Evolutionary conservation across 1,284 basidiomycete genomes (phyloP).

Genomic region (Cryptococcus jaspeensis): DNA sequence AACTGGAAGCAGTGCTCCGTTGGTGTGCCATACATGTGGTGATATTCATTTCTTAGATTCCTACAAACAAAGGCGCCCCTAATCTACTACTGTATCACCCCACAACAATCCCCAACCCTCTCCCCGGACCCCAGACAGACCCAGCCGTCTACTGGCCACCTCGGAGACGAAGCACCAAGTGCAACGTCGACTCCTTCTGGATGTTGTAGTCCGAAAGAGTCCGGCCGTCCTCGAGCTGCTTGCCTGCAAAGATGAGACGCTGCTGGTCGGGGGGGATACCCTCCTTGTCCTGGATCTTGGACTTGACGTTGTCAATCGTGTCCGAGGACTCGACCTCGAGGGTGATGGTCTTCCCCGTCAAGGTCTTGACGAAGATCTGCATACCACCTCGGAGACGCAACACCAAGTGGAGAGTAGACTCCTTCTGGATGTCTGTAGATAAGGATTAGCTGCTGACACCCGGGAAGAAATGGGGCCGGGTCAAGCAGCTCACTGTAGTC

Average conservation of each 20-base stretch:
- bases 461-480: slow-evolving; percentile 46
- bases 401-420: slow-evolving; percentile 93
- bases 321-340: slow-evolving; percentile 80
- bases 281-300: slow-evolving; percentile 54
- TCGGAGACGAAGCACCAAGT: slow-evolving; percentile 93
- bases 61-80: no score
- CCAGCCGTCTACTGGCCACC: slow-evolving; percentile 71
- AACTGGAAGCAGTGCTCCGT: no score
- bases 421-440: slow-evolving; percentile 85
- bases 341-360: slow-evolving; percentile 77
- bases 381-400: slow-evolving; percentile 96
- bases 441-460: slow-evolving; percentile 6
- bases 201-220: slow-evolving; percentile 85
- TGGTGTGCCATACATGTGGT: no score
- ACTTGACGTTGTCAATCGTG: slow-evolving; percentile 82
- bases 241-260: slow-evolving; percentile 35
- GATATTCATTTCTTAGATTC: no score
- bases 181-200: slow-evolving; percentile 97
- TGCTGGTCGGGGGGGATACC: slow-evolving; percentile 87
- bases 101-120: no score
- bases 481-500: slow-evolving; percentile 59
- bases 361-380: slow-evolving; percentile 88
- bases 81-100: no score
- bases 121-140: no score
- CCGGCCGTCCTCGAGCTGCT: slow-evolving; percentile 65